Percentiles rank a stretch among this genome's conserved stretches.
Conservation (phyloP, 2,329 filamentous ascomycete species). For the Diaporthe helianthi region DNA sequence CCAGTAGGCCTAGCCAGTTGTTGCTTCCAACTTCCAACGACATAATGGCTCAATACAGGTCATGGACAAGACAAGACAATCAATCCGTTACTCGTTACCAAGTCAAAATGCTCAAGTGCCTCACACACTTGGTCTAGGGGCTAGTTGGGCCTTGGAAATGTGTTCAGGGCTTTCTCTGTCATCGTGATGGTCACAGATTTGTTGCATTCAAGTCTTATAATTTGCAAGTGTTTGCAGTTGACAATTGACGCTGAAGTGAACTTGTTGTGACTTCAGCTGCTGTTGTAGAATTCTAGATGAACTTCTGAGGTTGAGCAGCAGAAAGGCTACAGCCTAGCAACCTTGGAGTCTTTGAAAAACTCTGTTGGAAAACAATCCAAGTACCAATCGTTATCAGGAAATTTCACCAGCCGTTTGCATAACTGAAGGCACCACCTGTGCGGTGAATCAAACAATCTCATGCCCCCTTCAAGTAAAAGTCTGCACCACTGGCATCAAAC, state of each 20-base stretch:
- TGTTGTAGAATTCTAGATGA: not conserved
- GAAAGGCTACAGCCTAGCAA: not conserved
- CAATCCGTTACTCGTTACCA: not conserved
- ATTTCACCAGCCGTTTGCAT: not conserved
- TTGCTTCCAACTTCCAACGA: too few relatives aligned
- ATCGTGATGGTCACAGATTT: not conserved
- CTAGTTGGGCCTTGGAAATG: not conserved
- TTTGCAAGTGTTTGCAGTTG: not conserved
- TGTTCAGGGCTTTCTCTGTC: not conserved
- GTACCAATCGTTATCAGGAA: not conserved
- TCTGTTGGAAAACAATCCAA: not conserved
- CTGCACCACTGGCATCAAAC: not conserved
- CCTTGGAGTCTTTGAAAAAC: too few relatives aligned
- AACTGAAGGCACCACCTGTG: too few relatives aligned
- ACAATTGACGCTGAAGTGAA: not conserved
- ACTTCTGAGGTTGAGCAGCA: not conserved
- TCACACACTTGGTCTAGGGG: not conserved
- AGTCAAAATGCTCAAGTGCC: not conserved
- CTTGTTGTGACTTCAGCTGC: not conserved
- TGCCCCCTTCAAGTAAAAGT: not conserved
- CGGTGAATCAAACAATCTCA: not conserved
- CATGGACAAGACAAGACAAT: not conserved
- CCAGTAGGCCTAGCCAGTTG: too few relatives aligned
- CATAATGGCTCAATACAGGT: not conserved
- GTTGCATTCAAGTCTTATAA: not conserved